Base-by-base conservation (phyloP, 164 flowering plant genomes). In the Berberis thunbergii region DNA sequence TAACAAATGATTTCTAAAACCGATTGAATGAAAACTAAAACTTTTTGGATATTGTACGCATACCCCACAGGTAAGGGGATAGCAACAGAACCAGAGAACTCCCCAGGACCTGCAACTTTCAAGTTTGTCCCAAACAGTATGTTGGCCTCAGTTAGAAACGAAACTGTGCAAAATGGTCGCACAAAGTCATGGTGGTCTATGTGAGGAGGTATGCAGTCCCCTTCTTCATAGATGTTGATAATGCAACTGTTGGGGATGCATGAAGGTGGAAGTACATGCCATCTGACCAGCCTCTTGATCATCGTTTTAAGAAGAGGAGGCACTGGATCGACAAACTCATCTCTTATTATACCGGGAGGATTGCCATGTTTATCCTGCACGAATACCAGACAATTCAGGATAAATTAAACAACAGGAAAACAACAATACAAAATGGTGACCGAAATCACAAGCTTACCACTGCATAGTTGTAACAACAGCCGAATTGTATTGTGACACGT, bases 141-240 rank as follows among this genome's bases (percentile, higher is more conserved):
- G 41, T 79, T 76, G 68, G 81, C 73, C 60, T 84, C 78, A 0
- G 83, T 63, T 65, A 84, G 57, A 54, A 82, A 82, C n/a, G 86
- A 84, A 1, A 84, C 72, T 0, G 86, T 82, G 63, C 88, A 84
- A 56, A 84, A 82, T 1, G 86, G 88, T 4, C 86, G 72, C 2
- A 84, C 6, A 40, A 84, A 84, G 62, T 84, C 86, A 42, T 81
- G 88, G 69, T 80, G 84, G 63, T 84, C 88, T 11, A 84, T 81
- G 49, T 81, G 88, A 39, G 86, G 88, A 43, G 88, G 86, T 45
- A 84, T 84, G 70, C 84, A 84, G 65, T 84, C 86, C 43, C 83
- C 88, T 67, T 76, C 79, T 26, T 84, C 83, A 54, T 84, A 82
- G 9, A 84, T 80, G 65, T 84, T 82, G 12, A 84, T 84, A 13